These are phyloP conservation scores for Aspergillus bertholletiae DNA, from an alignment of 495 filamentous ascomycete genomes.

Conservation along the genomic window DNA sequence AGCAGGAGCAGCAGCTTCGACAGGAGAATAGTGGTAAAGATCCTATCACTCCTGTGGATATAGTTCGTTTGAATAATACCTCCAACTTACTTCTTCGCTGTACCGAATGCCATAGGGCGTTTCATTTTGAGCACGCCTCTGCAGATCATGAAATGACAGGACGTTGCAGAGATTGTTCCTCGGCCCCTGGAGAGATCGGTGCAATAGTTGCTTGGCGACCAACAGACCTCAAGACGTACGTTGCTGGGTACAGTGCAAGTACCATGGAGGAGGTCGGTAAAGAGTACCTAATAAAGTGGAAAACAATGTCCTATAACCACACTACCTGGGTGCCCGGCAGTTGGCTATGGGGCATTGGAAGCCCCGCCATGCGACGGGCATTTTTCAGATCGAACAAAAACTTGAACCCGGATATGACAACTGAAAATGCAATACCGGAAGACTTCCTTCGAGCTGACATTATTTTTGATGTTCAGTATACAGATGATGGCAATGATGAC, in stretches of 20 bases:
- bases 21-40: conserved; percentile 74
- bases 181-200: conserved; percentile 57
- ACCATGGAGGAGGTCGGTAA: conserved; percentile 65
- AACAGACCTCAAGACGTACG: conserved; percentile 34
- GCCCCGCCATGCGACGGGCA: conserved; percentile 59
- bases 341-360: conserved; percentile 82
- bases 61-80: conserved; percentile 65
- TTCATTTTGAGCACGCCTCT: conserved; percentile 79
- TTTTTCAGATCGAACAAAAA: conserved; percentile 69
- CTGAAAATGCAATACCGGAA: conserved; percentile 78
- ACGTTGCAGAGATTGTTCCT: conserved; percentile 71
- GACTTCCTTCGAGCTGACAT: conserved; percentile 84
- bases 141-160: conserved; percentile 46
- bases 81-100: conserved; percentile 83
- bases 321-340: conserved; percentile 81
- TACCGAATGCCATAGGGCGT: conserved; percentile 67
- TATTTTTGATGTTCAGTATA: conserved; percentile 73
- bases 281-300: conserved; percentile 92
- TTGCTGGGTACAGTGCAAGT: conserved; percentile 43
- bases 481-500: conserved; percentile 35
- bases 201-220: conserved; percentile 86
- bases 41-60: conserved; percentile 61
- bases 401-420: conserved; percentile 62
- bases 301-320: conserved; percentile 70
- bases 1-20: conserved; percentile 78